Evolutionary conservation across 2,329 filamentous ascomycete species (phyloP), one percentile per base, ranked within the genome.

Genomic region (Fusarium brevicatenulatum): DNA sequence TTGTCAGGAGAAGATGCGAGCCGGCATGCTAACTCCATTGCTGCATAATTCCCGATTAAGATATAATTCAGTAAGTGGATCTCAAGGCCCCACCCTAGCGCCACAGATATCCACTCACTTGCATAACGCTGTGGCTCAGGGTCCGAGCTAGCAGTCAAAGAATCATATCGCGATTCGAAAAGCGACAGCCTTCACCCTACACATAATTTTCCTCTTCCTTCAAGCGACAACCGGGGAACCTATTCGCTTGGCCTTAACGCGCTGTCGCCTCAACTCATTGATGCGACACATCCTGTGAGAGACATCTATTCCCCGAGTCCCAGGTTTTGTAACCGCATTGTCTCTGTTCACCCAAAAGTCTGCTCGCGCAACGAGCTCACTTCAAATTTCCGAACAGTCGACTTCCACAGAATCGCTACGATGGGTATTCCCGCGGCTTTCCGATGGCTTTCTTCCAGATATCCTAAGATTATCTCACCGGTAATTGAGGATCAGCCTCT

Each of bases 391-490:
- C 34, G 44, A 68, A 43, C 28, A 39, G 39, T 30, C 52, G 50
- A 60, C 30, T 36, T 25, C 37, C 18, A 44, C 36, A 37, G 30
- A 44, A 53, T n/a, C 46, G 42, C 65, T 80, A 86, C 76, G 68
- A 97, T 97, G 95, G 95, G 95, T 92, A 95, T 97, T 79, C 95
- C 95, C 76, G 95, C 95, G 70, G 92, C 96, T 74, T 98, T 98
- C 83, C 90, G 95, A 89, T 99, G 95, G 95, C 91, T 98, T 68
- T 97, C 94, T 82, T 93, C 91, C 85, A 98, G 97, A 81, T 98
- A 98, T 80, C 96, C 96, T 69, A 98, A 98, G 85, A 99, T 98
- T 81, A 93, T 98, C 74, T 96, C 93, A 15, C 89, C 92, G 11
- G 96, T 99, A 61, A 88, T 95, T 63, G 96, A 99, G 85, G 94